Percentiles rank a stretch among this genome's conserved stretches.
Conservation (phyloP, 2,329 filamentous ascomycete genomes). For the Aureobasidium vineae region DNA sequence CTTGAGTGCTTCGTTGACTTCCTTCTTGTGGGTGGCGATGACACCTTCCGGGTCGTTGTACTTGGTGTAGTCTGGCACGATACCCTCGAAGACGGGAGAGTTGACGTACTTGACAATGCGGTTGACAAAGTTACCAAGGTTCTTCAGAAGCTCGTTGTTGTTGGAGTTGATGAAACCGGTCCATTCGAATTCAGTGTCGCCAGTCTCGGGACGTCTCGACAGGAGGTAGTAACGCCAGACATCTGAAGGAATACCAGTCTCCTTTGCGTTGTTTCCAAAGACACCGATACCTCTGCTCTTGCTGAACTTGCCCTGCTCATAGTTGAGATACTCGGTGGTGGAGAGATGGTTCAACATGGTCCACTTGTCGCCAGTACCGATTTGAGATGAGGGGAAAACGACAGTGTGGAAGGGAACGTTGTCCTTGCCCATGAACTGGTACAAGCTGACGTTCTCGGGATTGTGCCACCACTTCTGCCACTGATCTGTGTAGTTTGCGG, state of each 20-base stretch:
- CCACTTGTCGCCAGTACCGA: conserved; percentile 83
- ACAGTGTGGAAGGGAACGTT: conserved; percentile 86
- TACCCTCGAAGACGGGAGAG: conserved; percentile 66
- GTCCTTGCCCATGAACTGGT: conserved; percentile 95
- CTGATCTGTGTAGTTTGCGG: conserved; percentile 79
- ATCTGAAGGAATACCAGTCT: conserved; percentile 78
- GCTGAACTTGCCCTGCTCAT: conserved; percentile 87
- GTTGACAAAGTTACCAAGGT: conserved; percentile 61
- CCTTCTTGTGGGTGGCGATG: conserved; percentile 50
- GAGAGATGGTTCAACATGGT: conserved; percentile 86
- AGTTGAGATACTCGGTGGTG: conserved; percentile 86
- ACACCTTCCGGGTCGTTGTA: conserved; percentile 32
- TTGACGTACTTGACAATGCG: conserved; percentile 67
- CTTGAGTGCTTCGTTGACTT: conserved; percentile 65
- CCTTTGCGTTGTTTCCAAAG: conserved; percentile 84
- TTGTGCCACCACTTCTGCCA: conserved; percentile 97
- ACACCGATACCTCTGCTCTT: conserved; percentile 89
- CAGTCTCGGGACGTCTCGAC: conserved; percentile 77
- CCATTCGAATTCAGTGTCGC: conserved; percentile 91
- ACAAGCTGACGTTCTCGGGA: conserved; percentile 80
- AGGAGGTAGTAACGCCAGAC: conserved; percentile 95
- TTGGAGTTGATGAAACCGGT: conserved; percentile 76
- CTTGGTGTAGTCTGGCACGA: conserved; percentile 61
- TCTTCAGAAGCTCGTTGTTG: conserved; percentile 83
- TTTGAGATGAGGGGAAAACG: conserved; percentile 83